Conservation (phyloP, 2,329 filamentous ascomycete species). For the Dothiorella sarmentorum region DNA sequence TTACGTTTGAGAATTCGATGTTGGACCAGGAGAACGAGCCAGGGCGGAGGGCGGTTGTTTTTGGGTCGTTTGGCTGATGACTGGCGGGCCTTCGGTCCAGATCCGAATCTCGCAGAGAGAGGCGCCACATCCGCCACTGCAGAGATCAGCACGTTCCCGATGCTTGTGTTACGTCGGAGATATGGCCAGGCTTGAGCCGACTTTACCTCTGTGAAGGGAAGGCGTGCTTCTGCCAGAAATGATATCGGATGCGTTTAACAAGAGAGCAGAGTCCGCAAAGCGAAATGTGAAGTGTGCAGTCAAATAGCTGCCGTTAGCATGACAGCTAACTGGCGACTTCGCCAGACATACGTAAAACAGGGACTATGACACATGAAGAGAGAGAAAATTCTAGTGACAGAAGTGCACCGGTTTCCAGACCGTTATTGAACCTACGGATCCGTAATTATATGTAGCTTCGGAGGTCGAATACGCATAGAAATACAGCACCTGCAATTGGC, state of each 20-base stretch:
- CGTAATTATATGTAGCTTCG: no score
- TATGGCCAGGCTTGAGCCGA: background rate
- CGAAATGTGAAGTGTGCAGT: no score
- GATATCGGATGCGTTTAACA: no score
- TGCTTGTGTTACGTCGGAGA: conserved; percentile 8
- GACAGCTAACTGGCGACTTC: background rate
- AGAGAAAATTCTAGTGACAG: background rate
- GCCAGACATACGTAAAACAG: background rate
- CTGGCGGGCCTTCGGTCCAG: background rate
- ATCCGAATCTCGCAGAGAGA: background rate
- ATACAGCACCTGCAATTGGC: background rate
- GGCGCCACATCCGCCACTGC: background rate
- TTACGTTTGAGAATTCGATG: conserved; percentile 63
- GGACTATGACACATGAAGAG: background rate
- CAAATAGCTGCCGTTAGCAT: no score
- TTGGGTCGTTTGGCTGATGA: conserved; percentile 50
- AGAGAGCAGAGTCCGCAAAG: no score
- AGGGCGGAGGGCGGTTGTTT: conserved; percentile 63
- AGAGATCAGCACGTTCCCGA: background rate
- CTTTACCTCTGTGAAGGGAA: no score
- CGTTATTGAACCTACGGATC: background rate
- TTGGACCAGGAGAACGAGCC: conserved; percentile 57
- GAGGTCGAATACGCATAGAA: background rate
- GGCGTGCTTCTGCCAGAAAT: no score
- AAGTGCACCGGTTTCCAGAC: background rate